Conservation (phyloP, 1,139 yeast genomes). For the Geotrichum klebahnii region DNA sequence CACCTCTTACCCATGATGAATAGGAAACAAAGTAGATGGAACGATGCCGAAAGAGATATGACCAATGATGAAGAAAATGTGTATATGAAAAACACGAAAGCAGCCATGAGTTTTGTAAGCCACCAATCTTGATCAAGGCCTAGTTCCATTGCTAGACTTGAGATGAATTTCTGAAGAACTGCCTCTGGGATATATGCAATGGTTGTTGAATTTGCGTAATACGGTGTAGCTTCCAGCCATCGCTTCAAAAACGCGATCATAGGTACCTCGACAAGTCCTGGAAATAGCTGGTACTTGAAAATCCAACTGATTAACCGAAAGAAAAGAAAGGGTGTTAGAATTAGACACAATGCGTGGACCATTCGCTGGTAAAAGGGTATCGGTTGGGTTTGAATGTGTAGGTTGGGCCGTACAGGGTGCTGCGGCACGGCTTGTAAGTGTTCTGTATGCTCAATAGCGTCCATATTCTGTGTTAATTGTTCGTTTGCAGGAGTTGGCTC, state of each 20-base stretch:
- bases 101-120: not conserved
- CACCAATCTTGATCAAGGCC: not conserved
- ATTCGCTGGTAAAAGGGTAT: not conserved
- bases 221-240: not conserved
- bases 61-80: not conserved
- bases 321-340: not conserved
- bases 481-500: no score
- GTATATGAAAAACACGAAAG: not conserved
- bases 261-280: not conserved
- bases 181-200: not conserved
- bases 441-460: no score
- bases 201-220: not conserved
- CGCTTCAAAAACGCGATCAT: not conserved
- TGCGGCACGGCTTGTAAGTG: no score
- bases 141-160: not conserved
- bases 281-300: not conserved
- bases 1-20: slow-evolving; percentile 10
- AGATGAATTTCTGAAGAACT: not conserved
- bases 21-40: slow-evolving; percentile 6
- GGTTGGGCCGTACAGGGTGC: not conserved
- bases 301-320: not conserved
- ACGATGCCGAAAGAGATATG: slow-evolving; percentile 4
- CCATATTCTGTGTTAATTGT: no score
- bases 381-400: not conserved
- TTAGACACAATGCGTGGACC: not conserved